Evolutionary conservation across 305 asterid genomes (phyloP), one percentile per base, ranked within the genome.

Genomic region (Striga hermonthica): DNA sequence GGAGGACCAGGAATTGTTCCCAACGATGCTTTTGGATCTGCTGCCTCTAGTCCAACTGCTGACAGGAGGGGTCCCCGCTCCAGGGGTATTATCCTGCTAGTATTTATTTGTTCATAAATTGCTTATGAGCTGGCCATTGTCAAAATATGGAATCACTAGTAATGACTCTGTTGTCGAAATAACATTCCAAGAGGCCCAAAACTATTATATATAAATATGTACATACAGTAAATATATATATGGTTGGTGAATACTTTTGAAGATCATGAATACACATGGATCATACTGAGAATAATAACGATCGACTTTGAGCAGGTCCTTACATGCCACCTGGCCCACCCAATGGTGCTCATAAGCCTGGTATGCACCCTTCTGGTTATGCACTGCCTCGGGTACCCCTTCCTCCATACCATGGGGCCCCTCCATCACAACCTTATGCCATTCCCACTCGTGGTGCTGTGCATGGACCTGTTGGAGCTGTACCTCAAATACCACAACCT

Each of bases 361-460:
- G 95, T 57, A 73, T 85, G 70, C 96, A 91, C 77, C 94, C 93
- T 74, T 78, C 94, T 73, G 99, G 95, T 67, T 91, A 87, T 74
- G 81, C 86, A 65, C 72, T 91, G 80, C 89, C 97, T 48, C 91
- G 95, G 34, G 97, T 82, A 14, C 97, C 98, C 39, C 57, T 89
- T 65, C 80, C 88, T 57, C 95, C 88, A 65, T 94, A 85, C 80
- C 99, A 84, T 70, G 97, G 95, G 45, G 93, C 83, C 15, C 90
- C 88, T 57, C 94, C 87, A 11, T 73, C 95, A 0, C 99, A 95
- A 73, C 98, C 99, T n/a, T 91, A 95, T 81, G 98, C 96, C 65
- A 95, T 95, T 69, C 99, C 99, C 39, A 74, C 90, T 60, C 98
- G 96, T 64, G 91, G 92, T 66, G 91, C 95, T 64, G 96, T 86